Base-by-base conservation (phyloP, 2,329 filamentous ascomycete genomes). In the Sarocladium kiliense region DNA sequence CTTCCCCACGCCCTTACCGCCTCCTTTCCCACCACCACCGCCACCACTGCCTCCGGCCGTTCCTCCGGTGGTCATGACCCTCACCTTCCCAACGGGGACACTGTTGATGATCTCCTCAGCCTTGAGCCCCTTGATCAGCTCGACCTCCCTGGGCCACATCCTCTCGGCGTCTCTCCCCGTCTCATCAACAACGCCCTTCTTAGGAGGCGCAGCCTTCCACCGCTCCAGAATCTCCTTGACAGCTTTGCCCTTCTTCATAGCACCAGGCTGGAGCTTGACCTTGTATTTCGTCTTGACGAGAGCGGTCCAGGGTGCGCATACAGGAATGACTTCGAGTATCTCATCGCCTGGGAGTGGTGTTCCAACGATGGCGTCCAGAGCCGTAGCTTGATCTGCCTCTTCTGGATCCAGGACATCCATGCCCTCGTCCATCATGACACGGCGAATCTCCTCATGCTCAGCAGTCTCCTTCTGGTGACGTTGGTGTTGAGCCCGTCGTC, bases 231-330 rank as follows among this genome's bases (percentile, higher is more conserved):
- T 87, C 71, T 97, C 93, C 68, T 89, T 90, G 49, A 96, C 85
- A 0, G 91, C 92, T 68, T 97, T 97, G 10, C 94, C 93, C 74
- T 96, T 96, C 78, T 97, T 99, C 60, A 87, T 80, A 0, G 85
- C 73, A 0, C 94, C 94, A 0, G 94, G 94, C 71, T 97, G 94
- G 63, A 99, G 71, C 76, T 99, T 99, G 54, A 86, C 89, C 71
- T 95, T 95, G 77, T 97, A 97, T 72, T 97, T 97, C 72, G 88
- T 89, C 55, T 81, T 82, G 2, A 72, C 77, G 61, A 88, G 71
- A 1, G 85, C 84, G 23, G 71, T 74, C 77, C 84, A 88, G 2
- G 85, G 85, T 3, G 81, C 85, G 63, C 85, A 87, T 2, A 87
- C 72, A 1, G 83, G 80, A 1, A 88, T 74, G 0, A 75, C 78